These are phyloP conservation scores for Alternaria dauci DNA, from an alignment of 2,329 filamentous ascomycete species.

Conservation along the genomic window DNA sequence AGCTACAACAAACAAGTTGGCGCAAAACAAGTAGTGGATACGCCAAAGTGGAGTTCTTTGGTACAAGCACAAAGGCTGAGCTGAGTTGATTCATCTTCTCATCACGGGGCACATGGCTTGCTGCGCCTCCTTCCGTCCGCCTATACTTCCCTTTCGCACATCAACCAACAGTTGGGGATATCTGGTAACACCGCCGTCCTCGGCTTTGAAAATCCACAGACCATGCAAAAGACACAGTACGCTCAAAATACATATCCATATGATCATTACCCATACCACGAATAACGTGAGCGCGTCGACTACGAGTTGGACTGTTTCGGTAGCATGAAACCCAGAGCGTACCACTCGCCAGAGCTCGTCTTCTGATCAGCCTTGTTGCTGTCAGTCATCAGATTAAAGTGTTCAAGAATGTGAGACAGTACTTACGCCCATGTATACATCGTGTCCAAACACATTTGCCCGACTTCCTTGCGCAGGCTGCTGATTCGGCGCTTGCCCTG, in stretches of 20 bases:
- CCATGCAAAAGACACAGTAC: neutral
- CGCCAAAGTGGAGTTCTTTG: neutral
- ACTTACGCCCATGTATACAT: slow-evolving; percentile 53
- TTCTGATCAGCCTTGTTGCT: slow-evolving; percentile 36
- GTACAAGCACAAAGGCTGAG: slow-evolving; percentile 10
- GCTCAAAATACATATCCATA: neutral
- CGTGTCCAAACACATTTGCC: slow-evolving; percentile 43
- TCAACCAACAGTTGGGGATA: slow-evolving; percentile 14
- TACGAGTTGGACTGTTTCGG: slow-evolving; percentile 28
- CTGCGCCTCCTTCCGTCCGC: slow-evolving; percentile 24
- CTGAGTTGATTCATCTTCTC: slow-evolving; percentile 10
- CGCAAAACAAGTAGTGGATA: neutral
- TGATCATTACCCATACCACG: slow-evolving; percentile 4
- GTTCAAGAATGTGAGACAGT: slow-evolving; percentile 9
- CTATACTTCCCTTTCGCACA: slow-evolving; percentile 10
- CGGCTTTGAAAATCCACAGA: neutral
- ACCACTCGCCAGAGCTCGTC: slow-evolving; percentile 34
- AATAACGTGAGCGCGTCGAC: neutral
- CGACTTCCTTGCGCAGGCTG: slow-evolving; percentile 30
- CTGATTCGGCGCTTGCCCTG: slow-evolving; percentile 20
- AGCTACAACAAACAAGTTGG: neutral
- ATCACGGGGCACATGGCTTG: slow-evolving; percentile 19
- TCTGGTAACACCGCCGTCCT: slow-evolving; percentile 3
- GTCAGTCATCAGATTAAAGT: slow-evolving; percentile 17
- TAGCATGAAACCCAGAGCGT: slow-evolving; percentile 42